These are phyloP conservation scores for Argentina anserina DNA, from an alignment of 306 rosid genomes.

Conservation along the genomic window DNA sequence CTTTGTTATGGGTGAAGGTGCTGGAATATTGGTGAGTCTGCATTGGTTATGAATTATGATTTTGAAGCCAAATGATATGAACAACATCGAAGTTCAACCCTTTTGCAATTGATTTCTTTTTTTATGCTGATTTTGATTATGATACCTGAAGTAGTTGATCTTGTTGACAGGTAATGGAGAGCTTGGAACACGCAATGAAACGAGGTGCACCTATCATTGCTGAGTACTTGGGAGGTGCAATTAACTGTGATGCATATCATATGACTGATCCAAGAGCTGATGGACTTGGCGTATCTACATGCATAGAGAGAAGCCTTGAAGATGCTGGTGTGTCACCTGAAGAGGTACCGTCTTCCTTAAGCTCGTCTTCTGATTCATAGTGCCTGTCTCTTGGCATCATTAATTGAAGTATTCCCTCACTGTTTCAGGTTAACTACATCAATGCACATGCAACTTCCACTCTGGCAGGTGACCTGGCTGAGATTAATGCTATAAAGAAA, in stretches of 20 bases:
- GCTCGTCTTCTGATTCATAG: neutral
- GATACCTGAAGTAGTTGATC: neutral
- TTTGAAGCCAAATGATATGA: neutral
- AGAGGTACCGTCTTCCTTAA: conserved; percentile 51
- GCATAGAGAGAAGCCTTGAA: conserved; percentile 88
- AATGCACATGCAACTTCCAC: conserved; percentile 99
- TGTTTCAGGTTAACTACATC: conserved; percentile 82
- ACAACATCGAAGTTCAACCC: neutral
- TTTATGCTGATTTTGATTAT: neutral
- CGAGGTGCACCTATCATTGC: conserved; percentile 94
- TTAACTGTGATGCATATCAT: conserved; percentile 96
- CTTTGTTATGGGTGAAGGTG: conserved; percentile 98
- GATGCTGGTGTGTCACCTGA: conserved; percentile 98
- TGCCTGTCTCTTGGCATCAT: neutral
- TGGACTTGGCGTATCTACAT: conserved; percentile 95
- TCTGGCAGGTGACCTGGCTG: conserved; percentile 91
- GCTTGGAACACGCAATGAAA: conserved; percentile 94
- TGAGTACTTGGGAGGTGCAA: conserved; percentile 96
- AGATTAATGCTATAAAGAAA: conserved; percentile 91
- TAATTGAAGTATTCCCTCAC: conserved; percentile 15
- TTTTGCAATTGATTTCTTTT: neutral
- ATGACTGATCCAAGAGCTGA: conserved; percentile 99
- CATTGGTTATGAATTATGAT: neutral
- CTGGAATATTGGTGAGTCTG: conserved; percentile 82
- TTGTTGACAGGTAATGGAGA: conserved; percentile 76